Evolutionary conservation across 371 early-diverging fungal species (phyloP), one percentile per base, ranked within the genome.

Genomic region (Mycotypha africana): DNA sequence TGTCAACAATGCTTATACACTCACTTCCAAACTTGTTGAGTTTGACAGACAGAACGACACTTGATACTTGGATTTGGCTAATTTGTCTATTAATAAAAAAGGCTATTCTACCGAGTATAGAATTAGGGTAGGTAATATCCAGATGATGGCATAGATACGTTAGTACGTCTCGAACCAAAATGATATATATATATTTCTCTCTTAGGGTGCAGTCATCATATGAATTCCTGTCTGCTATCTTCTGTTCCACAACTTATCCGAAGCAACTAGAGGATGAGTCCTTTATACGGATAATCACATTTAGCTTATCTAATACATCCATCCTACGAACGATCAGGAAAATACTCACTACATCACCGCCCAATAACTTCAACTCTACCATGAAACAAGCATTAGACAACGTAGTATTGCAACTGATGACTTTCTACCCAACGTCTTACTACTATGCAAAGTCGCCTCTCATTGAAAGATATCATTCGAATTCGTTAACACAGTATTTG

Each of bases 11-110:
- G 19, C 20, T 5, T 4, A 24, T 12, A 35, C 48, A n/a, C n/a
- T n/a, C n/a, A n/a, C n/a, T n/a, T n/a, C n/a, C n/a, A n/a, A n/a
- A n/a, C n/a, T n/a, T n/a, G n/a, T n/a, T n/a, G n/a, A n/a, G n/a
- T n/a, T n/a, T n/a, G n/a, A n/a, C n/a, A n/a, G n/a, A n/a, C n/a
- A n/a, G n/a, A n/a, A n/a, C n/a, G 3, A 19, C 24, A 2, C 12
- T 48, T 5, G 63, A 67, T 34, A 42, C 49, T 1, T 46, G 53
- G 37, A n/a, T 56, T 24, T 60, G 67, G 63, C 45, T 44, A 3
- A 12, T 39, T 4, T 39, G 50, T 14, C 40, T 62, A 19, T n/a
- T 62, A 4, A 42, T 58, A 10, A 53, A 58, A 34, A 58, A 51
- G 28, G 58, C 55, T 4, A 14, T 62, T 0, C 23, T 62, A 24